Evolutionary conservation across 1,284 basidiomycete species (phyloP), one percentile per base, ranked within the genome.

Genomic region (Microbotryum violaceum): DNA sequence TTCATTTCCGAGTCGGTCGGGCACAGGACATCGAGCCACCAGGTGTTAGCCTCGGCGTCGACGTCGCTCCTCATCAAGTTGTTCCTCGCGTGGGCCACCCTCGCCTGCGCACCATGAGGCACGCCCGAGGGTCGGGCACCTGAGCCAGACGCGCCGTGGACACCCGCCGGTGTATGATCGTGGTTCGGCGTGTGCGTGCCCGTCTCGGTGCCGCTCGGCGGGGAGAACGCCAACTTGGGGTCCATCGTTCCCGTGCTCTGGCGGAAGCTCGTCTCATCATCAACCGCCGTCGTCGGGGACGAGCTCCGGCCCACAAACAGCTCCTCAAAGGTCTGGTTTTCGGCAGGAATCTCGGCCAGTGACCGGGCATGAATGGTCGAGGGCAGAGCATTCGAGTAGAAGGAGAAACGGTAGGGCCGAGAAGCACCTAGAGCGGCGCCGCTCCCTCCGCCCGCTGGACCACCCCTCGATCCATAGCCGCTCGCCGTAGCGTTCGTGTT

Each of bases 1-100:
- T 91, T 91, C 96, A 98, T 98, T 77, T 98, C 96, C 62, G 93
- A 89, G 70, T 99, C 96, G 0, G 93, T 97, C 1, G 96, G 96
- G 62, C 85, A 89, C 56, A 88, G 83, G 2, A 98, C 84, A 72
- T 99, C 96, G 67, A 99, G 78, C 96, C 96, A 99, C 96, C 96
- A 99, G 1, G 93, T 97, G 74, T 82, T 87, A 3, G 80, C 81
- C 72, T 92, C 91, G 1, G 79, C 76, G 62, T 74, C 73, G 21
- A 67, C 71, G 46, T 79, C 74, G 6, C 67, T 78, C 72, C 70
- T 83, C 83, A 31, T 77, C 70, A 67, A 48, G 9, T 54, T 51
- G 16, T 42, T 55, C 7, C 61, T 37, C 23, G 53, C 54, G 18
- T 33, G 25, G 16, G 62, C 59, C 45, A 33, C 27, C 58, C 60